Evolutionary conservation across 2,329 filamentous ascomycete genomes (phyloP).

Genomic region (Zasmidium angulare): DNA sequence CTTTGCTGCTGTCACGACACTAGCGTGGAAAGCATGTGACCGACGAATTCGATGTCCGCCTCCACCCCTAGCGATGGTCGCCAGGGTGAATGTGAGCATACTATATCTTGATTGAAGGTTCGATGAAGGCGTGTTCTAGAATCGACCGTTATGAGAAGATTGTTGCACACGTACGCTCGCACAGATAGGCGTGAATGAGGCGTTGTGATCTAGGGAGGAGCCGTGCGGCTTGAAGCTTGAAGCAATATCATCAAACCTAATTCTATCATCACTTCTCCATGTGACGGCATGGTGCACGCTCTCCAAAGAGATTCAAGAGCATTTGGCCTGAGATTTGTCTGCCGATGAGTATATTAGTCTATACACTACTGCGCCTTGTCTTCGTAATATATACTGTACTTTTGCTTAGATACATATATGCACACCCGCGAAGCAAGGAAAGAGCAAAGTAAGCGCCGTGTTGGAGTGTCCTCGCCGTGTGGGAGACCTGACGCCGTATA

Average conservation of each 20-base stretch:
- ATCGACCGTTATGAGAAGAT: too few relatives aligned
- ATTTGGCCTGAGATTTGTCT: neutral
- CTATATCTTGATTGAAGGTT: too few relatives aligned
- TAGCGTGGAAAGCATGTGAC: too few relatives aligned
- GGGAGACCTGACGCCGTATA: neutral
- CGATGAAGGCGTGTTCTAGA: too few relatives aligned
- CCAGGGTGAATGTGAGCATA: too few relatives aligned
- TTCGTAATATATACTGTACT: constrained; percentile 3
- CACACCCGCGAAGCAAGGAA: neutral
- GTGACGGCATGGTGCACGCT: too few relatives aligned
- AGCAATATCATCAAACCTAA: neutral
- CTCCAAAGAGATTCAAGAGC: neutral
- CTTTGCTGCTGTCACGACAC: too few relatives aligned
- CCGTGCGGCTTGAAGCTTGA: neutral
- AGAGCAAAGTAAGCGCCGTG: neutral
- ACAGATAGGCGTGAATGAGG: neutral
- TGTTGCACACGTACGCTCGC: too few relatives aligned
- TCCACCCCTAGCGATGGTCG: too few relatives aligned
- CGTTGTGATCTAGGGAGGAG: neutral
- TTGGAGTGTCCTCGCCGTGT: neutral
- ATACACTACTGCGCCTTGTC: neutral
- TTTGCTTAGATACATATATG: neutral
- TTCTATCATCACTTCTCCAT: neutral
- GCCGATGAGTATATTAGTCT: neutral
- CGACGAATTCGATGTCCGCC: too few relatives aligned